These are phyloP conservation scores for Salvia splendens DNA, from an alignment of 257 asterid species.

Conservation along the genomic window DNA sequence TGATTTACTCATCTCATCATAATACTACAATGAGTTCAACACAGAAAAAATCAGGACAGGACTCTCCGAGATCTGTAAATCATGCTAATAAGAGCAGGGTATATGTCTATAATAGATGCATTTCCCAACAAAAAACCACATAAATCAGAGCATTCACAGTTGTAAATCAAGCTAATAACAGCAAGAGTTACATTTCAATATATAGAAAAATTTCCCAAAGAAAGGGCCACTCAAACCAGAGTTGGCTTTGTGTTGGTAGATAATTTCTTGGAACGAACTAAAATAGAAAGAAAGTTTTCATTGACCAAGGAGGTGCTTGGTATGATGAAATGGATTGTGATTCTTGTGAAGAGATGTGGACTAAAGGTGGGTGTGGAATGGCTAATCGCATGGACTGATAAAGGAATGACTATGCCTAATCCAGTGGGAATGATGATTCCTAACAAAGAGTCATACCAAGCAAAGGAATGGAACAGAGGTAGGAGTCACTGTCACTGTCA, in stretches of 20 bases:
- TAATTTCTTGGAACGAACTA: conserved; percentile 14
- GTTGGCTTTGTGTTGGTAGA: conserved; percentile 22
- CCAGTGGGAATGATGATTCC: too few relatives aligned
- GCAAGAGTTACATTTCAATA: conserved; percentile 7
- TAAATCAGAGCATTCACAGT: conserved; percentile 4
- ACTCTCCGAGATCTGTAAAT: conserved; percentile 17
- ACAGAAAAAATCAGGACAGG: conserved; percentile 36
- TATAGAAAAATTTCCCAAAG: neutral
- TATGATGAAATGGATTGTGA: too few relatives aligned
- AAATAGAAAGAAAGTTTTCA: conserved; percentile 1
- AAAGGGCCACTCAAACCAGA: conserved; percentile 5
- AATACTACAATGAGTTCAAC: conserved; percentile 51
- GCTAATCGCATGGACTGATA: too few relatives aligned
- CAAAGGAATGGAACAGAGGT: too few relatives aligned
- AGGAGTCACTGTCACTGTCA: too few relatives aligned
- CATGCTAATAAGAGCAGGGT: conserved; percentile 21
- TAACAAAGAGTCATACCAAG: too few relatives aligned
- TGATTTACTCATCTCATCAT: conserved; percentile 52
- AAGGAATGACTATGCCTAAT: too few relatives aligned
- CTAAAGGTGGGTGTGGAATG: too few relatives aligned
- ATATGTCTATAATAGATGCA: neutral
- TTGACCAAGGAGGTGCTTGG: neutral
- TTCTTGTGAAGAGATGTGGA: too few relatives aligned
- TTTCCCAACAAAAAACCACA: neutral
- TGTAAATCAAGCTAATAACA: conserved; percentile 19